phyloP scores from a whole-genome alignment of 2,329 filamentous ascomycete genomes.

The Hansfordia pulvinata region DNA sequence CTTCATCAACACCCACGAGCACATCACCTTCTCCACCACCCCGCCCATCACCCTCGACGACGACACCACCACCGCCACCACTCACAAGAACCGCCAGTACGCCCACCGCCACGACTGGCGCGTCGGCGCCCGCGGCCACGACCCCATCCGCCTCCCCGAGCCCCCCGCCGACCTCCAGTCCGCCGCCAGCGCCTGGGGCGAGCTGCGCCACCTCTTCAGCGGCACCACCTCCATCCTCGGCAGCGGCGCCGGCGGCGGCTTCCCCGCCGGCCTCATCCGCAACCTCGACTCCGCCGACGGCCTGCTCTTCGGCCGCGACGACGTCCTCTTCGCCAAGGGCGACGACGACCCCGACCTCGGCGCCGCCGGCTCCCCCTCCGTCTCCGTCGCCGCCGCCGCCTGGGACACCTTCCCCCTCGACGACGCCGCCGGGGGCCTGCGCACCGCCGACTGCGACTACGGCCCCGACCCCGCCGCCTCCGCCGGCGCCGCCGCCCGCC shows the following conservation, averaged over 20 bases:
- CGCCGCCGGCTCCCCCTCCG: background rate
- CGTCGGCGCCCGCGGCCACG: slow-evolving; percentile 9
- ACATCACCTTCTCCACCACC: slow-evolving; percentile 13
- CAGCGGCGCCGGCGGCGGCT: slow-evolving; percentile 10
- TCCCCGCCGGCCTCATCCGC: slow-evolving; percentile 12
- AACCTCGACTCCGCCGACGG: slow-evolving; percentile 14
- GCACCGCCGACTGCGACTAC: slow-evolving; percentile 14
- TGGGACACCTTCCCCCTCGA: slow-evolving; percentile 15
- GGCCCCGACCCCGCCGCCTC: slow-evolving; percentile 1
- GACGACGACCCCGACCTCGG: background rate
- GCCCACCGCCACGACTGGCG: slow-evolving; percentile 17
- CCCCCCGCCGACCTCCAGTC: slow-evolving; percentile 5
- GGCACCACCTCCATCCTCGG: slow-evolving; percentile 16
- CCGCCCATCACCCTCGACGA: slow-evolving; percentile 10
- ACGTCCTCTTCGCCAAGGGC: slow-evolving; percentile 1
- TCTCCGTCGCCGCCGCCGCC: background rate
- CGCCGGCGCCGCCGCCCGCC: slow-evolving; percentile 3
- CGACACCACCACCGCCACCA: slow-evolving; percentile 7
- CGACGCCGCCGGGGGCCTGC: slow-evolving; percentile 9
- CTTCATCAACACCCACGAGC: slow-evolving; percentile 17
- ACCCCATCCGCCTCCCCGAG: slow-evolving; percentile 8
- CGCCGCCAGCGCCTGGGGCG: slow-evolving; percentile 12
- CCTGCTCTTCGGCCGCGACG: slow-evolving; percentile 8
- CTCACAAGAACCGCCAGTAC: too few relatives aligned
- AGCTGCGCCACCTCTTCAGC: slow-evolving; percentile 16